Evolutionary conservation across 345 rosid genomes (phyloP).

Genomic region (Hypericum perforatum): DNA sequence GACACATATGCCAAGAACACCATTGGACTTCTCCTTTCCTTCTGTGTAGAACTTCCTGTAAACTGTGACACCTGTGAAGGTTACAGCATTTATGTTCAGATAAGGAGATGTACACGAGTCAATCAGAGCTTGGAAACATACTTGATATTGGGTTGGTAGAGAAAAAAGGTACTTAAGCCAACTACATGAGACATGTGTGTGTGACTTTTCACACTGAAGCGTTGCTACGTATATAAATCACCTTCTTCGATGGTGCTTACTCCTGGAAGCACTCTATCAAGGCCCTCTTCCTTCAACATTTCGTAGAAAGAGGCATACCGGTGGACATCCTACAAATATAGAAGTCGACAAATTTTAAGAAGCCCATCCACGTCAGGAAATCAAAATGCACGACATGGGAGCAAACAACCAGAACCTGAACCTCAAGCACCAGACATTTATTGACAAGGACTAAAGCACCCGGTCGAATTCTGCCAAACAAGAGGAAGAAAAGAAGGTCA

Average conservation of each 20-base stretch:
- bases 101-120: not conserved
- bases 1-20: constrained; percentile 55
- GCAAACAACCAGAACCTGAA: constrained; percentile 42
- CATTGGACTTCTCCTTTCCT: constrained; percentile 52
- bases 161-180: not conserved
- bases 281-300: constrained; percentile 55
- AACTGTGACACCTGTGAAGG: constrained; percentile 40
- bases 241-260: constrained; percentile 58
- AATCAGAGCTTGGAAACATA: not conserved
- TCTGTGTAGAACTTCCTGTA: constrained; percentile 60
- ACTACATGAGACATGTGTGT: not conserved
- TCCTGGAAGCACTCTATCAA: constrained; percentile 57
- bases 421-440: constrained; percentile 54
- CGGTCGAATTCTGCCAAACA: constrained; percentile 39
- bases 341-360: not conserved
- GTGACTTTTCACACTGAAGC: not conserved
- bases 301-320: constrained; percentile 48
- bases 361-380: constrained; percentile 9
- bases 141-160: not conserved
- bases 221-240: constrained; percentile 11
- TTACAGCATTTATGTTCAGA: not conserved
- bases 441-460: constrained; percentile 53
- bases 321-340: constrained; percentile 34
- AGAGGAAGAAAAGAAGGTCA: constrained; percentile 6
- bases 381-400: constrained; percentile 7